Evolutionary conservation across 345 rosid genomes (phyloP), one percentile per base, ranked within the genome.

Genomic region (Pugionium cornutum): DNA sequence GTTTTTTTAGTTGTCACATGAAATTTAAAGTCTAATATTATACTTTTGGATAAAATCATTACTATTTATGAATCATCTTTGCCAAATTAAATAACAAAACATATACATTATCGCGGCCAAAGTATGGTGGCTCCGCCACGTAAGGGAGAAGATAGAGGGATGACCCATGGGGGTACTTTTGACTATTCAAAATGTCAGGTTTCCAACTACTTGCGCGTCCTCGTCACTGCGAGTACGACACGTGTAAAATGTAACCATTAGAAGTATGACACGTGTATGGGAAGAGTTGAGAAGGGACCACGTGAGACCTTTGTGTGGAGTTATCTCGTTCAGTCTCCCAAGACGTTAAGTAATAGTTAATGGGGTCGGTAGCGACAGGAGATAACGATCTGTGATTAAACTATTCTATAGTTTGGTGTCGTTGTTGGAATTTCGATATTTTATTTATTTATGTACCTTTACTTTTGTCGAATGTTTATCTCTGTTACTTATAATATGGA

Each of bases 241-340:
- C 67, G 76, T 73, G 76, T 73, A 28, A 1, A 25, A 0, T 30
- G 1, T 2, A 32, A 4, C 76, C 67, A 66, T 11, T 45, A 4
- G n/a, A 1, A 1, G 1, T 0, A 3, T 0, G 51, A 66, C 76
- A 73, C 62, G 72, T 73, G 10, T 72, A 4, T 1, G 1, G 0
- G 10, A 28, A 35, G 48, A 57, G 27, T 11, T 5, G 10, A 2
- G 53, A 44, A 10, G 65, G 72, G 72, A 73, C 76, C 72, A 73
- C 55, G 62, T 59, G 56, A 59, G 51, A 29, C 67, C 56, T 59
- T 66, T 55, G 31, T 25, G 70, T 49, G 61, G 76, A 44, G 45
- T 66, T 73, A 73, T 73, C 67, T 73, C 59, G 62, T 66, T 73
- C 76, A 73, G 67, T 59, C 72, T 73, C 67, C 76, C 72, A 73